A percentile compares a stretch with the other conserved stretches of the same genome.
Evolutionary conservation across 192 early-diverging fungal species (phyloP).

Genomic region (Entrophospora sp.): DNA sequence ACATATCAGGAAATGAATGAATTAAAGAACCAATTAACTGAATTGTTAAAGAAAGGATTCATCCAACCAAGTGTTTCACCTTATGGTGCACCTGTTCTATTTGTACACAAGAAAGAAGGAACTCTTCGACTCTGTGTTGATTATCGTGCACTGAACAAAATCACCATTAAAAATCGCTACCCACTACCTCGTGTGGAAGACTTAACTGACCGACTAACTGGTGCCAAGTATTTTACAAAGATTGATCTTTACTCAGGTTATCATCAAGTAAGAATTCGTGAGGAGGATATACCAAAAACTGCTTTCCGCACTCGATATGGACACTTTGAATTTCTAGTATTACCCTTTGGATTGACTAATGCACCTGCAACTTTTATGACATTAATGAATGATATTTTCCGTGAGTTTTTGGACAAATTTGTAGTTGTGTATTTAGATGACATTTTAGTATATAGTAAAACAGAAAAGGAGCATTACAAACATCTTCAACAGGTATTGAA

Average conservation of each 20-base stretch:
- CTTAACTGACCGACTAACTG: background rate
- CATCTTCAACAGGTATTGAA: slow-evolving; percentile 23
- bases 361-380: slow-evolving; percentile 47
- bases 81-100: slow-evolving; percentile 18
- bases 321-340: slow-evolving; percentile 41
- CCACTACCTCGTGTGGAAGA: slow-evolving; percentile 33
- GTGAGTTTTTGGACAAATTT: slow-evolving; percentile 17
- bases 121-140: slow-evolving; percentile 33
- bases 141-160: slow-evolving; percentile 37
- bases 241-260: slow-evolving; percentile 38
- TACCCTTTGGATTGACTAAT: slow-evolving; percentile 57
- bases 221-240: slow-evolving; percentile 29
- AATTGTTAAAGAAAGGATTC: slow-evolving; percentile 5
- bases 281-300: slow-evolving; percentile 28
- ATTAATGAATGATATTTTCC: slow-evolving; percentile 36
- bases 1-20: slow-evolving; percentile 26
- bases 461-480: slow-evolving; percentile 21
- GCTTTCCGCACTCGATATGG: slow-evolving; percentile 20
- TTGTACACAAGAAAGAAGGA: slow-evolving; percentile 25
- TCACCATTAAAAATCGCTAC: slow-evolving; percentile 36
- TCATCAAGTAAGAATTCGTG: slow-evolving; percentile 31
- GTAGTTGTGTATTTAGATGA: slow-evolving; percentile 33
- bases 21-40: slow-evolving; percentile 24
- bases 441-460: slow-evolving; percentile 29
- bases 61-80: slow-evolving; percentile 16